Conservation (phyloP, 2,329 filamentous ascomycete genomes). For the Phaeosphaeriaceae sp. region DNA sequence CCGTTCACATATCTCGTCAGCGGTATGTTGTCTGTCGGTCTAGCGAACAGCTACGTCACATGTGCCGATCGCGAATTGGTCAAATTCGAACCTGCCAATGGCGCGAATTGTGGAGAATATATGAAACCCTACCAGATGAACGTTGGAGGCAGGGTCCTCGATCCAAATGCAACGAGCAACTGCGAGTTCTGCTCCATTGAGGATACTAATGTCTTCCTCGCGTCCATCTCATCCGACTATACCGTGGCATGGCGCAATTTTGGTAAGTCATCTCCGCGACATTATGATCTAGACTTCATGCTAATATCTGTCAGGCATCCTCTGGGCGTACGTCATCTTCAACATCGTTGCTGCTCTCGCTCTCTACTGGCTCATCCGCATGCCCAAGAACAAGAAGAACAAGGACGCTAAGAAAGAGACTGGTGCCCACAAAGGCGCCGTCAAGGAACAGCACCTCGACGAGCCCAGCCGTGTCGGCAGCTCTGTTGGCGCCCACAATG, state of each 20-base stretch:
- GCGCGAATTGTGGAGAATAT: constrained; percentile 51
- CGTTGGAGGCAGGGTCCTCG: constrained; percentile 47
- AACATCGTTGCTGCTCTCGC: constrained; percentile 58
- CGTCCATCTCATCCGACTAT: constrained; percentile 52
- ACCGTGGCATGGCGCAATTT: constrained; percentile 61
- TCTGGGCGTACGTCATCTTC: constrained; percentile 61
- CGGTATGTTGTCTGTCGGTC: constrained; percentile 72
- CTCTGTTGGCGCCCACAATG: background rate
- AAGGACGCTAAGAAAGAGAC: constrained; percentile 18
- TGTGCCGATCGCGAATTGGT: constrained; percentile 76
- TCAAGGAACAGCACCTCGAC: constrained; percentile 9
- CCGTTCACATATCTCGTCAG: constrained; percentile 83
- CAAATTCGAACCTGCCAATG: constrained; percentile 67
- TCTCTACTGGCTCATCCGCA: constrained; percentile 62
- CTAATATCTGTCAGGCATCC: constrained; percentile 34
- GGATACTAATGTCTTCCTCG: constrained; percentile 54
- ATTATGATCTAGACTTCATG: background rate
- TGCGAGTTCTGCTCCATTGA: constrained; percentile 52
- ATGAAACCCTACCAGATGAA: constrained; percentile 40
- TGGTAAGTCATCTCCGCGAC: constrained; percentile 38
- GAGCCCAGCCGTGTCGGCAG: constrained; percentile 10
- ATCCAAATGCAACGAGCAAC: constrained; percentile 43
- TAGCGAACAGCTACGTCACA: constrained; percentile 69
- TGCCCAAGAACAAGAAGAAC: constrained; percentile 59
- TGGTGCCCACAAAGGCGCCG: constrained; percentile 6